Percentiles rank a stretch among this genome's conserved stretches.
These are phyloP conservation scores for Fusarium sp. DNA, from an alignment of 2,329 filamentous ascomycete species.

Conservation along the genomic window DNA sequence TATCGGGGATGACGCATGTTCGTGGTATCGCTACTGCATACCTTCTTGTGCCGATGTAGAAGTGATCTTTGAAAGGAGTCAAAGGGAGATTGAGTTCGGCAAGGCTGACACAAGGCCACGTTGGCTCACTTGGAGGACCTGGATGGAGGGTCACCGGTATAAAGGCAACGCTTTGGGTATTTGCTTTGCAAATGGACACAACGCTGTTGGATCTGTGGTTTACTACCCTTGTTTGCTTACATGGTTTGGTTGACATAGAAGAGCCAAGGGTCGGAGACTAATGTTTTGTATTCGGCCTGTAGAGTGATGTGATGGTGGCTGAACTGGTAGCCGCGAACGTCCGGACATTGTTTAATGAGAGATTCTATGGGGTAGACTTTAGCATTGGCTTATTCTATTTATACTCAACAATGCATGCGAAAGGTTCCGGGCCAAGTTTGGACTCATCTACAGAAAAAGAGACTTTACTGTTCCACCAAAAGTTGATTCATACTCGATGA, in stretches of 20 bases:
- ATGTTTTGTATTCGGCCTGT: not conserved
- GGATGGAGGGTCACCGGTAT: not conserved
- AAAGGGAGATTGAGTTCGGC: not conserved
- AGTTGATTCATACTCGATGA: too few species aligned
- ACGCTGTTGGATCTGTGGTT: not conserved
- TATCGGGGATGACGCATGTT: not conserved
- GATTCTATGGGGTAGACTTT: accelerated
- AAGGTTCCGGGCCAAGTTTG: too few species aligned
- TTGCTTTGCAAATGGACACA: not conserved
- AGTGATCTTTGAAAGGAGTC: not conserved
- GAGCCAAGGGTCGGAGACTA: not conserved
- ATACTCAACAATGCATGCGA: not conserved
- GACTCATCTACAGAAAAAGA: not conserved
- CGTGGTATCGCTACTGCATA: not conserved
- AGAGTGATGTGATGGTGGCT: not conserved
- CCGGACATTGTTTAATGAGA: not conserved
- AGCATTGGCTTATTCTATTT: not conserved
- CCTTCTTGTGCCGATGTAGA: not conserved
- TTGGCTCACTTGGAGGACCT: not conserved
- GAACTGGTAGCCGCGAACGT: not conserved
- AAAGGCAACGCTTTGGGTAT: not conserved
- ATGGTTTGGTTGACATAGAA: not conserved
- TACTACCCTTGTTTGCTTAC: not conserved
- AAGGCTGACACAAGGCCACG: not conserved
- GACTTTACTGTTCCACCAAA: not conserved